A percentile compares a stretch with the other conserved stretches of the same genome.
phyloP scores from a whole-genome alignment of 2,329 filamentous ascomycete genomes.

The Colletotrichum kahawae region DNA sequence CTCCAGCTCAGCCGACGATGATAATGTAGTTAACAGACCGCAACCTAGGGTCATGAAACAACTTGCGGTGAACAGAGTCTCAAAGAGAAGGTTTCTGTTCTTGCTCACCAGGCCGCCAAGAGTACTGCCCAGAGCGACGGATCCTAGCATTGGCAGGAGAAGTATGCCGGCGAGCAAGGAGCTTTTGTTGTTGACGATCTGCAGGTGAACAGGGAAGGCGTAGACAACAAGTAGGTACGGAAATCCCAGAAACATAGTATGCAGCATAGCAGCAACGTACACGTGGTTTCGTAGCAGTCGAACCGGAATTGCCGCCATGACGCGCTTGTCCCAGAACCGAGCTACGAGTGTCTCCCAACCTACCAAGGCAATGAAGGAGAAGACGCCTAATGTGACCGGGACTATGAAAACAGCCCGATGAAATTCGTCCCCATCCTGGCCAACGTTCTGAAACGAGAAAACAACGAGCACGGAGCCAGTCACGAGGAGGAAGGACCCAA shows the following conservation, averaged over 20 bases:
- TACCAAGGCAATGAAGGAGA: slow-evolving; percentile 40
- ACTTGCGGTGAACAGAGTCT: slow-evolving; percentile 47
- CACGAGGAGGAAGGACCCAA: slow-evolving; percentile 59
- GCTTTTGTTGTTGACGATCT: slow-evolving; percentile 53
- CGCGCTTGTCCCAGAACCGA: slow-evolving; percentile 32
- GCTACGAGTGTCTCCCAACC: slow-evolving; percentile 43
- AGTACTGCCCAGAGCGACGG: slow-evolving; percentile 49
- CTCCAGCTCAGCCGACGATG: slow-evolving; percentile 36
- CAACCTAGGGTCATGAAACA: slow-evolving; percentile 51
- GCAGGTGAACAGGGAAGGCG: slow-evolving; percentile 53
- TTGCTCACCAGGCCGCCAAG: slow-evolving; percentile 47
- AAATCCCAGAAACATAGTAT: slow-evolving; percentile 55
- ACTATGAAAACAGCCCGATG: slow-evolving; percentile 42
- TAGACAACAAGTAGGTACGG: slow-evolving; percentile 55
- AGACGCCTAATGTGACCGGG: slow-evolving; percentile 41
- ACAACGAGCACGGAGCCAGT: slow-evolving; percentile 59
- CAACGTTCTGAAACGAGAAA: slow-evolving; percentile 61
- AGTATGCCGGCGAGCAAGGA: slow-evolving; percentile 53
- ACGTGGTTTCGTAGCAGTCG: slow-evolving; percentile 51
- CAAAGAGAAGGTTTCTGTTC: slow-evolving; percentile 44
- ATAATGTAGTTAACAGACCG: slow-evolving; percentile 46
- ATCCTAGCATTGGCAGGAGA: slow-evolving; percentile 58
- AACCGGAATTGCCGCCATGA: slow-evolving; percentile 52
- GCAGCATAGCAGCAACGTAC: slow-evolving; percentile 46
- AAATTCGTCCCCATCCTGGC: slow-evolving; percentile 45